A percentile compares a stretch with the other conserved stretches of the same genome.
phyloP scores from a whole-genome alignment of 73 alveolate species.

The Tetrahymena borealis region DNA sequence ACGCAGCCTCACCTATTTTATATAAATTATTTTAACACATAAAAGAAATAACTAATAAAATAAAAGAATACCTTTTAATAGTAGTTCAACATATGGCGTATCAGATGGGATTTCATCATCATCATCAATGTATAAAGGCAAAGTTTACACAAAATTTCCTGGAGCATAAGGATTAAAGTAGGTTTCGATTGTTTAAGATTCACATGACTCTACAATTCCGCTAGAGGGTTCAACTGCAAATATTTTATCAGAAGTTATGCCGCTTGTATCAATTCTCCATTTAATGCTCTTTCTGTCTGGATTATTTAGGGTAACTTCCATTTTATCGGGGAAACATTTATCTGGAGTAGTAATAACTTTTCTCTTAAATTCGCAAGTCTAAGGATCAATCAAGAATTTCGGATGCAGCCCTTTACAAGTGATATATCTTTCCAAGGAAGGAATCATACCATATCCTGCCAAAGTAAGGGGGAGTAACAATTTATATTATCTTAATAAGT shows the following conservation, averaged over 20 bases:
- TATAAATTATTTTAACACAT: neutral
- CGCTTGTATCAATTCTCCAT: slow-evolving; percentile 72
- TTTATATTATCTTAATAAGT: neutral
- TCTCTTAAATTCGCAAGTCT: slow-evolving; percentile 65
- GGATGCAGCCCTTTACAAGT: slow-evolving; percentile 91
- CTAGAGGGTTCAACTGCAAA: slow-evolving; percentile 80
- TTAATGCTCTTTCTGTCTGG: slow-evolving; percentile 72
- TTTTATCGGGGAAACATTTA: slow-evolving; percentile 72
- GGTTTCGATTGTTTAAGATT: slow-evolving; percentile 80
- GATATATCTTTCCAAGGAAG: slow-evolving; percentile 24
- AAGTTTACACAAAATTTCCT: slow-evolving; percentile 74
- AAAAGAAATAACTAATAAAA: neutral
- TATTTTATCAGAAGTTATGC: slow-evolving; percentile 61
- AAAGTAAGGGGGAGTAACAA: slow-evolving; percentile 16
- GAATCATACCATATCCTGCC: slow-evolving; percentile 12
- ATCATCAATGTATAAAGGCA: slow-evolving; percentile 76
- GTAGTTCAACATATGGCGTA: slow-evolving; percentile 72
- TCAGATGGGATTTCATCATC: slow-evolving; percentile 50
- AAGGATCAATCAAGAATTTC: slow-evolving; percentile 72
- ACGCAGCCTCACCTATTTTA: slow-evolving; percentile 73
- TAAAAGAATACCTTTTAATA: slow-evolving; percentile 74
- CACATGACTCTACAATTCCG: slow-evolving; percentile 83
- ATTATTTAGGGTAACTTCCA: slow-evolving; percentile 71
- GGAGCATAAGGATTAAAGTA: slow-evolving; percentile 94
- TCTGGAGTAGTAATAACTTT: slow-evolving; percentile 82